Base-by-base conservation (phyloP, 108 stramenopile species). In the Cyclostephanos tholiformis region DNA sequence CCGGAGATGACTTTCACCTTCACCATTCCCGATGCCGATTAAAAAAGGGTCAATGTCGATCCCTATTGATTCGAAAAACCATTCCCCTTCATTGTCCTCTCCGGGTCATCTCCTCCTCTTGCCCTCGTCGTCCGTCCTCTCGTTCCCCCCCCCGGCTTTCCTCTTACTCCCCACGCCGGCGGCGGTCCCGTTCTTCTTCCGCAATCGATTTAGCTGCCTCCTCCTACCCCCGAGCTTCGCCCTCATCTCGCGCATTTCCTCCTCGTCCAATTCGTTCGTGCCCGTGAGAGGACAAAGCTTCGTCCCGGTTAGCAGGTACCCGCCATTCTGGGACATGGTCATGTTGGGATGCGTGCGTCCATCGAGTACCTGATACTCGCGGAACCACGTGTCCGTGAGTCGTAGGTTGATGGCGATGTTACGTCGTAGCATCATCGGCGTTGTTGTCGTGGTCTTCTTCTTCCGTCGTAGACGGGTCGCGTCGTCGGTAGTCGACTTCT, bases 311-410 rank as follows among this genome's bases (percentile, higher is more conserved):
- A 97, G 67, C 19, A 97, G 66, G 69, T 89, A 97, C 14, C 96
- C 94, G 8, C 96, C 94, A 76, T 87, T 90, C 65, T 93, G 92
- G 58, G 82, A 85, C 90, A 97, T 97, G 74, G 63, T 90, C 96
- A 97, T 97, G n/a, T 75, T 80, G 23, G 96, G 96, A 83, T 95
- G 96, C 26, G 96, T 97, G 36, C 93, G 80, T 36, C 89, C 88
- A 11, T 89, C 90, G 53, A 97, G 56, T 10, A 97, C 90, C 76
- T 97, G 93, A 78, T 92, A 92, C 56, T 95, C 96, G 13, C 96
- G 86, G 82, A 89, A 88, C 92, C 94, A 97, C 1, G 92, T 89
- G 68, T 93, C 92, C 27, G 82, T 93, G 3, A 97, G 63, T 25
- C 91, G 89, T 0, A 97, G 63, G 65, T 94, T 91, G 63, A 96